A percentile compares a stretch with the other conserved stretches of the same genome.
These are phyloP conservation scores for Eimeria brunetti DNA, from an alignment of 169 alveolate genomes.

Conservation along the genomic window DNA sequence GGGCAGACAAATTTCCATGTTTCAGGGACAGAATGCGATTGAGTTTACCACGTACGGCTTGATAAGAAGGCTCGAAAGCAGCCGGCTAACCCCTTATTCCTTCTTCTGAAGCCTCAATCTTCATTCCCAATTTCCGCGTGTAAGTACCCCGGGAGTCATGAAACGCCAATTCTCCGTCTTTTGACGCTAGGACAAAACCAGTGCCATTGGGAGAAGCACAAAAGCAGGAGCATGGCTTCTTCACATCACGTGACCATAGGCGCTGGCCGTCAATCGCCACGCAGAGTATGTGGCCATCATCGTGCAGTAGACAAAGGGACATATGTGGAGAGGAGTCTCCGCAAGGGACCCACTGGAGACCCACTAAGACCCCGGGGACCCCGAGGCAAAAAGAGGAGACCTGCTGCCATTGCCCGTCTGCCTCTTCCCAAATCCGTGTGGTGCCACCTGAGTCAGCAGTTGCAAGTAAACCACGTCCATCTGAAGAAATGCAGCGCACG, in stretches of 20 bases:
- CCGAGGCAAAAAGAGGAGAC: slow-evolving; percentile 19
- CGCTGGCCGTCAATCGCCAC: slow-evolving; percentile 52
- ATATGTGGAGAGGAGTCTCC: neutral
- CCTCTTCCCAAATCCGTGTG: slow-evolving; percentile 43
- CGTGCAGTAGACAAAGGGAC: slow-evolving; percentile 43
- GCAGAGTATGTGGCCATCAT: slow-evolving; percentile 34
- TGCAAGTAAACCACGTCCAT: slow-evolving; percentile 4
- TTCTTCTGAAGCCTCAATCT: neutral
- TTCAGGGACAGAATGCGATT: neutral
- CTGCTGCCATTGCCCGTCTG: slow-evolving; percentile 22
- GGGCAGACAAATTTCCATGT: neutral
- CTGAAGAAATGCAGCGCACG: slow-evolving; percentile 71
- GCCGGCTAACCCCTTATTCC: slow-evolving; percentile 13
- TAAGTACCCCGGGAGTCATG: slow-evolving; percentile 50
- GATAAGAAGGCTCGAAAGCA: neutral
- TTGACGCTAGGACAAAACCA: slow-evolving; percentile 39
- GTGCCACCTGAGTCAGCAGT: slow-evolving; percentile 33
- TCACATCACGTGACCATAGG: slow-evolving; percentile 55
- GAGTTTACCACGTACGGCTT: neutral
- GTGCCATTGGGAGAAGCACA: slow-evolving; percentile 20
- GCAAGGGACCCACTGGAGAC: slow-evolving; percentile 35
- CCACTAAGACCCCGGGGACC: slow-evolving; percentile 30
- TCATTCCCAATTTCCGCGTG: slow-evolving; percentile 11
- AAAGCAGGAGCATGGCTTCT: slow-evolving; percentile 36
- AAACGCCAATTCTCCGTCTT: slow-evolving; percentile 16